Percentiles rank a stretch among this genome's conserved stretches.
These are phyloP conservation scores for Aspergillus novofumigatus DNA, from an alignment of 2,329 filamentous ascomycete genomes.

Conservation along the genomic window DNA sequence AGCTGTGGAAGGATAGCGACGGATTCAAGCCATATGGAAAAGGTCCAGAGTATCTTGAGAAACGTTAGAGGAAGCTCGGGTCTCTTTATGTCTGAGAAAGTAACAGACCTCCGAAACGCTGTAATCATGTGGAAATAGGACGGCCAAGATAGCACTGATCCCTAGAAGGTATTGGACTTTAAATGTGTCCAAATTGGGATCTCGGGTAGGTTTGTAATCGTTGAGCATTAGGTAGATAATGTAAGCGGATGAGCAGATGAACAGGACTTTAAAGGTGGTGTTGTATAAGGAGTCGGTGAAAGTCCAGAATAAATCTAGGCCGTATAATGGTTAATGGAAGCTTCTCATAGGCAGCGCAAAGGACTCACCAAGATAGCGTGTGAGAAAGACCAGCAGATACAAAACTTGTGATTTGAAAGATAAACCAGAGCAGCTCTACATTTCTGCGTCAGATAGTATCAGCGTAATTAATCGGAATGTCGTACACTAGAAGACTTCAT, in stretches of 20 bases:
- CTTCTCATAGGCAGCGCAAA: not conserved
- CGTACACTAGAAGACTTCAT: constrained; percentile 88
- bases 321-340: constrained; percentile 1
- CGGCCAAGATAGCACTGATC: constrained; percentile 70
- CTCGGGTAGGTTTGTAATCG: constrained; percentile 94
- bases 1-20: constrained; percentile 96
- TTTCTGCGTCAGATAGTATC: constrained; percentile 7
- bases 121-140: constrained; percentile 84
- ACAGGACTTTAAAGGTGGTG: constrained; percentile 91
- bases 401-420: constrained; percentile 98
- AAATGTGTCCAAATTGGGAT: constrained; percentile 96
- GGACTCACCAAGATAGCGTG: constrained; percentile 74
- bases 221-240: constrained; percentile 98
- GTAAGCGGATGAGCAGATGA: constrained; percentile 85
- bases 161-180: constrained; percentile 90
- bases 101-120: constrained; percentile 59
- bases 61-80: constrained; percentile 10
- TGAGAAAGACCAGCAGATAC: constrained; percentile 90
- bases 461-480: constrained; percentile 6
- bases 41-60: constrained; percentile 82
- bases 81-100: not conserved
- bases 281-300: constrained; percentile 83
- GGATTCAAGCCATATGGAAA: constrained; percentile 96
- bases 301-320: constrained; percentile 76
- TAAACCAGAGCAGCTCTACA: constrained; percentile 88